Evolutionary conservation across 75 land plant species (phyloP), one percentile per base, ranked within the genome.

Genomic region (Gnetum montanum): DNA sequence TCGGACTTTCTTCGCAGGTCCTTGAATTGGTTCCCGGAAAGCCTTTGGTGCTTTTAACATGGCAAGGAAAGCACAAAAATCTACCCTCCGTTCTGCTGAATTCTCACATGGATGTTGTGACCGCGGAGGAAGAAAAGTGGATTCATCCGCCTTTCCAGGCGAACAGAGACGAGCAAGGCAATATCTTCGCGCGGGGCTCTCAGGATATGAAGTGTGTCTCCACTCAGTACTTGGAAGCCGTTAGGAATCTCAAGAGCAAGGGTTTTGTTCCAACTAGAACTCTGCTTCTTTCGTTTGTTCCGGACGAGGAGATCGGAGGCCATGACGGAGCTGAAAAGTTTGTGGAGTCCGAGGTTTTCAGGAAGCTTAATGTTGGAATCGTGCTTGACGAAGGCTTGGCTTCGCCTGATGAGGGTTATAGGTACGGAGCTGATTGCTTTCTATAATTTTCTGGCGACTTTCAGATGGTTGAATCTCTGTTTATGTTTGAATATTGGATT

Each of bases 71-170:
- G 7, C 20, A 74, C 27, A 75, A 79, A 8, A 15, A 27, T 10
- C 81, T 93, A 30, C 79, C 83, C 12, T 76, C 98, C 45, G 55
- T 93, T 48, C 82, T 93, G 20, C 82, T 93, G 55, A 88, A 93
- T 67, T 93, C 98, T n/a, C 98, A 93, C 66, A 84, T 74, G 23
- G 98, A 93, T 53, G 94, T 93, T 28, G 98, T 93, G 31, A 77
- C 93, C 8, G 78, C 79, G 29, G 94, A 93, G 71, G 50, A 41
- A 24, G 12, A 31, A 38, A 84, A 88, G 40, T 93, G 98, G 98
- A 4, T 31, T 23, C 77, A 75, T 25, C 67, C 53, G 15, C 98
- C 98, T 25, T 84, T 88, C 61, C 46, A 59, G 6, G 98, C 94
- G 37, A 55, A 66, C 46, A 20, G 60, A 27, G 87, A 89, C 46